Percentiles rank a stretch among this genome's conserved stretches.
Conservation (phyloP, 495 filamentous ascomycete genomes). For the Cercophora newfieldiana region DNA sequence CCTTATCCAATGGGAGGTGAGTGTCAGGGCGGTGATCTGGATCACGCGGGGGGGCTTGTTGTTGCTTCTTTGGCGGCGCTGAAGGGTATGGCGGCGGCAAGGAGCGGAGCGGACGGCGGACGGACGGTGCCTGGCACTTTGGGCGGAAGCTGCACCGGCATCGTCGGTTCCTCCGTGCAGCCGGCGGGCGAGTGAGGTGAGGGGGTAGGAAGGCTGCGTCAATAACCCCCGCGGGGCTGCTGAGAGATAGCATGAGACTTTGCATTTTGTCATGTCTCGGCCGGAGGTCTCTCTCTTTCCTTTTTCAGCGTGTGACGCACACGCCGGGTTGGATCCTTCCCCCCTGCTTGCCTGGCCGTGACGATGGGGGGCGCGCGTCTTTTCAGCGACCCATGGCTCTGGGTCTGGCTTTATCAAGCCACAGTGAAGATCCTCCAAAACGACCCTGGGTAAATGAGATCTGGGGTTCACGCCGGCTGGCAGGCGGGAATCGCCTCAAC, state of each 20-base stretch:
- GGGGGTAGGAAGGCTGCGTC: neutral
- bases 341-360: neutral
- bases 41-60: neutral
- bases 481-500: neutral
- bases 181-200: neutral
- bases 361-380: neutral
- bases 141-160: neutral
- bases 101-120: neutral
- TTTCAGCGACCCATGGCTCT: conserved; percentile 20
- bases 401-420: conserved; percentile 14
- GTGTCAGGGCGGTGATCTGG: neutral
- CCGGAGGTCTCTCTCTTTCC: neutral
- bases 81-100: neutral
- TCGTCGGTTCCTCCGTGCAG: neutral
- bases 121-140: neutral
- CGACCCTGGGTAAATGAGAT: neutral
- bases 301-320: neutral
- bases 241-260: neutral
- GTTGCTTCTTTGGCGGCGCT: neutral
- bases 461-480: neutral
- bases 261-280: neutral
- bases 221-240: neutral
- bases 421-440: conserved; percentile 9
- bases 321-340: neutral
- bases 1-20: neutral